Conservation (phyloP, 140 eudicot species). For the Oenanthe javanica region DNA sequence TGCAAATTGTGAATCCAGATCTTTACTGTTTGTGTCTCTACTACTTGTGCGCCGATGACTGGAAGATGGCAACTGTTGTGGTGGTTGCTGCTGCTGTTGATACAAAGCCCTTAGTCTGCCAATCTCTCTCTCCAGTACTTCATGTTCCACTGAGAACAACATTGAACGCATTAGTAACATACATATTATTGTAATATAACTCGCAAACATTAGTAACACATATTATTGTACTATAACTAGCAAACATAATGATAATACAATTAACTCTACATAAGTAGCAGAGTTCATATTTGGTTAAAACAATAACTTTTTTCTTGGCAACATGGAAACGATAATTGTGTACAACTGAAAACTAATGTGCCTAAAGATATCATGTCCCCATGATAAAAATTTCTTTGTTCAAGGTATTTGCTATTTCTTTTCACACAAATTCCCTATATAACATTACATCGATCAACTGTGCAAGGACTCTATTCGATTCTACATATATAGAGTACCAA, state of each 20-base stretch:
- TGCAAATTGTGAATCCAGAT: conserved; percentile 72
- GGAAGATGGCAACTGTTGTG: conserved; percentile 39
- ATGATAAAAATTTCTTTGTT: neutral
- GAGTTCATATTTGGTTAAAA: neutral
- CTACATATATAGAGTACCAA: neutral
- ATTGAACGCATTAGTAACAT: neutral
- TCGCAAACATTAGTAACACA: neutral
- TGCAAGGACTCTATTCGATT: neutral
- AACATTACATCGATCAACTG: neutral
- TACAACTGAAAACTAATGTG: neutral
- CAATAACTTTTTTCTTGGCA: neutral
- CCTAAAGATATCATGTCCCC: neutral
- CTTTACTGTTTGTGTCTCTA: conserved; percentile 69
- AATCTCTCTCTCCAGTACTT: conserved; percentile 73
- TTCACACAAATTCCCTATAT: neutral
- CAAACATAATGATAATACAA: neutral
- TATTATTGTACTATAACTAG: neutral
- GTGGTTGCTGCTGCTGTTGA: conserved; percentile 66
- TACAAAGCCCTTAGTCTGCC: conserved; percentile 60
- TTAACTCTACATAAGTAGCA: neutral
- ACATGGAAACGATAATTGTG: neutral
- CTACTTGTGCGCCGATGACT: conserved; percentile 63
- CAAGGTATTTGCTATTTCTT: neutral
- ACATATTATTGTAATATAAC: neutral
- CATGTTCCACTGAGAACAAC: conserved; percentile 66